Evolutionary conservation across 2,329 filamentous ascomycete genomes (phyloP).

Genomic region (Fusarium dimerum): DNA sequence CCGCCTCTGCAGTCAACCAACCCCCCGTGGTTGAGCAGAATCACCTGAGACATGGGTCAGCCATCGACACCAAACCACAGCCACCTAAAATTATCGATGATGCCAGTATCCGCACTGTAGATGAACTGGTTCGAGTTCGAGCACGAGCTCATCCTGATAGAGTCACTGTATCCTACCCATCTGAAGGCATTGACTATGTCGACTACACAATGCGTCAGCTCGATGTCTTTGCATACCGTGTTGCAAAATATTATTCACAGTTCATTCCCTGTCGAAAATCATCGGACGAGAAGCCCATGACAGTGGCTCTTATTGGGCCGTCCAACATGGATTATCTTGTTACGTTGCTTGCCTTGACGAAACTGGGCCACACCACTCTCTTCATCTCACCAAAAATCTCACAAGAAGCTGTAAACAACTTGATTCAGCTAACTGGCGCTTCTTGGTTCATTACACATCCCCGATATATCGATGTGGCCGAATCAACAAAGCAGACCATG

Average conservation of each 20-base stretch:
- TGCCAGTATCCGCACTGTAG: constrained; percentile 24
- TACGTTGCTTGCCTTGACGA: constrained; percentile 53
- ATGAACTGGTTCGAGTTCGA: constrained; percentile 28
- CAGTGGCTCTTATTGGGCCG: constrained; percentile 52
- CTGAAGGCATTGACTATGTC: constrained; percentile 43
- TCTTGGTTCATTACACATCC: constrained; percentile 28
- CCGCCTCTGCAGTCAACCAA: too few species aligned
- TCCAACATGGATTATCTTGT: constrained; percentile 58
- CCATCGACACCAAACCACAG: not conserved
- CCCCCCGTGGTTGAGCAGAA: not conserved
- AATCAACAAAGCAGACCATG: constrained; percentile 13
- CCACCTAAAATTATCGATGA: constrained; percentile 15
- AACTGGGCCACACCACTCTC: constrained; percentile 53
- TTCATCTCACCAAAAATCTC: constrained; percentile 39
- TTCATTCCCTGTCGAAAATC: constrained; percentile 21
- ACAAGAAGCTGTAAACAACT: constrained; percentile 32
- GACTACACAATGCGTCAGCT: constrained; percentile 49
- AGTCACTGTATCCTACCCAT: constrained; percentile 45
- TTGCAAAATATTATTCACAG: constrained; percentile 26
- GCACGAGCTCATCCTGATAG: constrained; percentile 32
- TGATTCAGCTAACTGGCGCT: constrained; percentile 28
- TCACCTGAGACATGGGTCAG: too few species aligned
- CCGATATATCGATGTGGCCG: constrained; percentile 22
- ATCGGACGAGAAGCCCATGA: constrained; percentile 30
- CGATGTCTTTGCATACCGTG: constrained; percentile 38